Evolutionary conservation across 1,139 yeast genomes (phyloP), one percentile per base, ranked within the genome.

Genomic region (Pichia inconspicua): DNA sequence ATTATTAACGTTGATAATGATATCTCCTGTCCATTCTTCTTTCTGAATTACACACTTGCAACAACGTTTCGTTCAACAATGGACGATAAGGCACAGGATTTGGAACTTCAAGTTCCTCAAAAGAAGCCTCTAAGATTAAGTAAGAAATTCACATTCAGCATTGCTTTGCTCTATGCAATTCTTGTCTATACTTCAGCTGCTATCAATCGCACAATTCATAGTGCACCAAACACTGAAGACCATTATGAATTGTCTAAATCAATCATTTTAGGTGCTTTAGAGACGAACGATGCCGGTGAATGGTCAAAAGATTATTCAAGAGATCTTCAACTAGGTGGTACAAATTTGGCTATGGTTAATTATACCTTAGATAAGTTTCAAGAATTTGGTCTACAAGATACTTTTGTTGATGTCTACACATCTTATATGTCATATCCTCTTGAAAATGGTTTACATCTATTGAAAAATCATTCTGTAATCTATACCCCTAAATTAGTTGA

Each of bases 321-420:
- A 14, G 77, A 74, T 45, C 77, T 84, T 2, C 95, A 85, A 61
- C 68, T 85, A 51, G 88, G 92, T 1, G 95, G 95, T 10, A 76
- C 82, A 38, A 82, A 81, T 59, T 66, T 69, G 48, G 78, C 70
- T 12, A 68, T 84, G 52, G 92, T 80, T 17, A 71, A 83, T 46
- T 86, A 83, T 76, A 84, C 94, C 9, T 68, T 70, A 40, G 67
- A 68, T 7, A 79, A 80, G 60, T 82, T 82, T 58, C 73, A 70
- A 48, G 84, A 82, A 55, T 83, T 70, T 56, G 90, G 90, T 0
- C 66, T 82, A 49, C 53, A 66, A 50, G 63, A 81, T 15, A 65
- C 70, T 17, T 54, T 47, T 35, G 68, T 81, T 47, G 87, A 78
- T 53, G 67, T 77, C 15, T 82, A 79, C 57, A 80, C 82, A 47